Evolutionary conservation across 108 stramenopile genomes (phyloP), one percentile per base, ranked within the genome.

Genomic region (Skeletonema marinoi): DNA sequence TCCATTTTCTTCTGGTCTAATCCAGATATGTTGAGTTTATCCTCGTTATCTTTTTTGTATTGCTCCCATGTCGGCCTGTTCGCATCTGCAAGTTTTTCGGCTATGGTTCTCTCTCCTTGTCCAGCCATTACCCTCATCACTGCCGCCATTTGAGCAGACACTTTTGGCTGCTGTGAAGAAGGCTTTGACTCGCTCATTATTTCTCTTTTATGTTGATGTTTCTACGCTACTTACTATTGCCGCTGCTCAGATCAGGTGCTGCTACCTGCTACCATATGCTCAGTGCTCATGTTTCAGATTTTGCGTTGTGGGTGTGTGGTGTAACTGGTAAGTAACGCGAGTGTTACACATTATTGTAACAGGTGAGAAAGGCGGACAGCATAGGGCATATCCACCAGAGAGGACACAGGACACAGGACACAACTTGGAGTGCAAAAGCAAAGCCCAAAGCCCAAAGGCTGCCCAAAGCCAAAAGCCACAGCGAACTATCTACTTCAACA

Each of bases 1-100:
- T 95, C 90, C 98, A 99, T 99, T 68, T 98, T 94, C 75, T 89
- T 89, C 31, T 87, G 82, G 67, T 99, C 96, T 21, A 88, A 66
- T 2, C 97, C 96, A 2, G 84, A 87, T 46, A 98, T 59, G 61
- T 98, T 88, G 14, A 99, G 87, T 69, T 96, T 95, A 72, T 98
- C 98, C 35, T 96, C 90, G 68, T 98, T 98, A 73, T 96, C 96
- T 77, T 97, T 96, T 75, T 98, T 97, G 81, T 97, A 99, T 60
- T 97, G 93, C 67, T 99, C 98, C 98, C 98, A 99, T 6, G 97
- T 97, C 9, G 97, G 96, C 19, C 98, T 89, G 77, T 98, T 97
- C 39, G 91, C 83, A 84, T 99, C 97, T 51, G 92, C 92, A 35
- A 99, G 85, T 75, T 97, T 97, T 69, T 99, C 94, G 7, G 89